Evolutionary conservation across 352 stramenopile species (phyloP).

Genomic region (Phytophthora foliorum): DNA sequence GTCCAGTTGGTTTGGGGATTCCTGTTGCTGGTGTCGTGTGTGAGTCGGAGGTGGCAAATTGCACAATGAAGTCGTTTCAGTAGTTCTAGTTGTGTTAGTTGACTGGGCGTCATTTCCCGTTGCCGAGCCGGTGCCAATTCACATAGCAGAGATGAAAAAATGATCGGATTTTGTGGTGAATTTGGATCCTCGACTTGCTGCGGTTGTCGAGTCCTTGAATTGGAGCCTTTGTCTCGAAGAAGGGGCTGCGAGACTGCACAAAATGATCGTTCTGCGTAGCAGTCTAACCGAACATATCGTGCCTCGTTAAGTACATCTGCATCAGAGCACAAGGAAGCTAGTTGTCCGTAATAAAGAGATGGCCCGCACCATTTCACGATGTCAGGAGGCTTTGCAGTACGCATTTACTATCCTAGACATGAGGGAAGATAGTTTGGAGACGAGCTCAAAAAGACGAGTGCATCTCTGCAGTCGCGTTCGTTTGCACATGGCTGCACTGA

Average conservation of each 20-base stretch:
- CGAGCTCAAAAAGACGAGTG: neutral
- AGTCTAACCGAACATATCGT: neutral
- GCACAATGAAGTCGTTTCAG: slow-evolving; percentile 3
- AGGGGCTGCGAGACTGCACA: neutral
- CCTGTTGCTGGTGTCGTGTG: neutral
- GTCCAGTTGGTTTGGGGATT: neutral
- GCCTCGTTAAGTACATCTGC: neutral
- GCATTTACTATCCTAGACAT: neutral
- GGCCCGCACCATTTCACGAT: neutral
- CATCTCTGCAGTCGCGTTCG: neutral
- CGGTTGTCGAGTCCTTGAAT: neutral
- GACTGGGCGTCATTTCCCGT: neutral
- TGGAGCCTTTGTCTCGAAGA: neutral
- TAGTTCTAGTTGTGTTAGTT: neutral
- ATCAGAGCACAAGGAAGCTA: neutral
- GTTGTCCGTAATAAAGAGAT: neutral
- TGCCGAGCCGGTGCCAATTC: neutral
- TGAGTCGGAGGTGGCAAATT: slow-evolving; percentile 3
- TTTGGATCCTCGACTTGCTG: neutral
- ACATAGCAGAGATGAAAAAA: neutral
- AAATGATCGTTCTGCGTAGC: neutral
- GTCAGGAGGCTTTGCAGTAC: neutral
- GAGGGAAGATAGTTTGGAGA: neutral
- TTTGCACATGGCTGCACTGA: too few species aligned
- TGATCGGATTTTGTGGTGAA: neutral